Percentiles rank a stretch among this genome's conserved stretches.
These are phyloP conservation scores for Galerina marginata DNA, from an alignment of 768 basidiomycete species.

Conservation along the genomic window DNA sequence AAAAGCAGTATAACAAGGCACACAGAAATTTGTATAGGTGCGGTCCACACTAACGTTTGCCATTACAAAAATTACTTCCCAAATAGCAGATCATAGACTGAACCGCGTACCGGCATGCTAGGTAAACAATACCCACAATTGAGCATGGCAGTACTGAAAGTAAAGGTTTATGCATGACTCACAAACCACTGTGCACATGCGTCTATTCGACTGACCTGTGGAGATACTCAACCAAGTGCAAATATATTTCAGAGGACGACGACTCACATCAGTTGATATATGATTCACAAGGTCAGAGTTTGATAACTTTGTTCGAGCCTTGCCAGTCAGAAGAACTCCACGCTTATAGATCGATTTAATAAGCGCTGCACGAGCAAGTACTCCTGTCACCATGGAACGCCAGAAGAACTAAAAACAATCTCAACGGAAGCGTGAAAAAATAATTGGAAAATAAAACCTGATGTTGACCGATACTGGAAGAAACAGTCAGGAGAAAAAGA, in stretches of 20 bases:
- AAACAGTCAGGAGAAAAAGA: slow-evolving; percentile 53
- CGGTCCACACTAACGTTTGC: slow-evolving; percentile 56
- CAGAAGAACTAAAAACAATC: slow-evolving; percentile 61
- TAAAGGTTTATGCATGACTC: slow-evolving; percentile 32
- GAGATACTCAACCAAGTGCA: neutral
- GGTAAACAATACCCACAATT: neutral
- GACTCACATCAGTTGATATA: slow-evolving; percentile 67
- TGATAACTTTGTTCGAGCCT: slow-evolving; percentile 63
- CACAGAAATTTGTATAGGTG: slow-evolving; percentile 66
- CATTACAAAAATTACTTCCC: neutral
- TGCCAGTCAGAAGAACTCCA: slow-evolving; percentile 66
- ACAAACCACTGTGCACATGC: slow-evolving; percentile 76
- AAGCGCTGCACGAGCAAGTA: slow-evolving; percentile 67
- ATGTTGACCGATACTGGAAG: slow-evolving; percentile 62
- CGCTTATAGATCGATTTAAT: slow-evolving; percentile 76
- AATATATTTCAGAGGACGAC: neutral
- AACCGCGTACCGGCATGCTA: slow-evolving; percentile 20
- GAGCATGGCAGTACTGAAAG: neutral
- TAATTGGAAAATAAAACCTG: slow-evolving; percentile 43
- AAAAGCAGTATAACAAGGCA: slow-evolving; percentile 65
- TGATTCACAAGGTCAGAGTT: slow-evolving; percentile 68
- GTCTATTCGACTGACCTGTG: slow-evolving; percentile 59
- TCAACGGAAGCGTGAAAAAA: neutral
- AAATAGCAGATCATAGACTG: neutral
- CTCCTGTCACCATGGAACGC: slow-evolving; percentile 70